Evolutionary conservation across 2,329 filamentous ascomycete genomes (phyloP), one percentile per base, ranked within the genome.

Genomic region (Fusarium falciforme): DNA sequence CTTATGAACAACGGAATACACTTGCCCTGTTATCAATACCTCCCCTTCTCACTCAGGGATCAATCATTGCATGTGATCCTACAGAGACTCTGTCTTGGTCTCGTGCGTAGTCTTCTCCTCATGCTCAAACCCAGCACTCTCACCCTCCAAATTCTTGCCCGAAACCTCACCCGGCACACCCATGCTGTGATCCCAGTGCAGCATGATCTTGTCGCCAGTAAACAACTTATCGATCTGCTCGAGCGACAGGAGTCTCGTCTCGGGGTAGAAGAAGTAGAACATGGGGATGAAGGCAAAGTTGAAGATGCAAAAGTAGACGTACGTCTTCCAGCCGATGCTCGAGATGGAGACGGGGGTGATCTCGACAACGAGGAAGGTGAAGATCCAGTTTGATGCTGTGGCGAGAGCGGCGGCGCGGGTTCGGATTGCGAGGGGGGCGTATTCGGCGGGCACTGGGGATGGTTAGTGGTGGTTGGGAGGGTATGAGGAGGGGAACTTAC

Each of bases 241-340:
- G 1, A 89, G 82, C 25, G 83, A 83, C 9, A 87, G 78, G 0
- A 84, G 82, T 33, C 84, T 84, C 0, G 87, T 88, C 72, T 88
- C 86, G 1, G 85, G 86, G 70, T 85, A 88, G 76, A 85, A 84
- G 73, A 86, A 85, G 74, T 84, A 87, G 12, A 87, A 84, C 66
- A 85, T 80, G 1, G 84, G 84, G 17, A 87, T 81, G 65, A 83
- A 82, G 44, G 68, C 64, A 38, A 80, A 76, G 71, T 85, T 83
- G 73, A 83, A 82, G 67, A 82, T 75, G 47, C 79, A 77, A 65
- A 84, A 84, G 59, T 83, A 81, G 58, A 83, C 70, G 67, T 83
- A 85, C 14, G 82, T 83, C 64, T 77, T 77, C 79, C 80, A 83
- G 14, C 82, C 82, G 40, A 84, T 82, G 60, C 76, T 81, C 1